These are phyloP conservation scores for Allomyces javanicus DNA, from an alignment of 192 early-diverging fungal species.

Conservation along the genomic window DNA sequence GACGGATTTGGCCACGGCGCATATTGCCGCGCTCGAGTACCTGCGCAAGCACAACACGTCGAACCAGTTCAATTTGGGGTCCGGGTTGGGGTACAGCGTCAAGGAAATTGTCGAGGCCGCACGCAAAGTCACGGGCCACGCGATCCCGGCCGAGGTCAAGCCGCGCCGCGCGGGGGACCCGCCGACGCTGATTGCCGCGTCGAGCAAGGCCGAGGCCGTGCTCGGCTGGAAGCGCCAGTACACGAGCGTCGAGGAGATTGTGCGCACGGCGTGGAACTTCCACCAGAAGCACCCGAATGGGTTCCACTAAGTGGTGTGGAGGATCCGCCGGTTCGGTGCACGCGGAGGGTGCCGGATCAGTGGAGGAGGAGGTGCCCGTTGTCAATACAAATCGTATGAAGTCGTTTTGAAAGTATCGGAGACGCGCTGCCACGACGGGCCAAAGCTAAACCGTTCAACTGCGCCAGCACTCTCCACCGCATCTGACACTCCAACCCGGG, in stretches of 20 bases:
- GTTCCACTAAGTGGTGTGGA: background rate
- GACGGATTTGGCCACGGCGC: slow-evolving; percentile 74
- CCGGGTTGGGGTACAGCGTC: slow-evolving; percentile 82
- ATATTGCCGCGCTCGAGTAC: slow-evolving; percentile 64
- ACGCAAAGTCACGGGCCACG: slow-evolving; percentile 49
- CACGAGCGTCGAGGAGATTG: slow-evolving; percentile 64
- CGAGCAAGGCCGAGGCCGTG: slow-evolving; percentile 24
- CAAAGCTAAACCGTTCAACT: no score
- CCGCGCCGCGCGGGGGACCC: slow-evolving; percentile 30
- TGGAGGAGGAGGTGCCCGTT: no score
- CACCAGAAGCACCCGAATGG: slow-evolving; percentile 4
- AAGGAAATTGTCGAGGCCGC: slow-evolving; percentile 76
- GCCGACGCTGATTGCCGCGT: slow-evolving; percentile 24
- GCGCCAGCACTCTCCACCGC: no score
- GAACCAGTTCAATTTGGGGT: slow-evolving; percentile 76
- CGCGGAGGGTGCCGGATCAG: no score
- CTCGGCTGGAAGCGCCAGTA: slow-evolving; percentile 51
- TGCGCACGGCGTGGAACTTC: slow-evolving; percentile 14
- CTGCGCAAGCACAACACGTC: slow-evolving; percentile 37
- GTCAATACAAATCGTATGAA: no score
- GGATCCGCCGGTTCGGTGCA: no score
- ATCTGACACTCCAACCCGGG: no score
- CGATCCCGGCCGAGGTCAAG: slow-evolving; percentile 53
- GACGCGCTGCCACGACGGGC: no score
- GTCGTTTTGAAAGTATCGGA: no score